phyloP scores from a whole-genome alignment of 2,329 filamentous ascomycete species.

The Aspergillus aculeatinus region DNA sequence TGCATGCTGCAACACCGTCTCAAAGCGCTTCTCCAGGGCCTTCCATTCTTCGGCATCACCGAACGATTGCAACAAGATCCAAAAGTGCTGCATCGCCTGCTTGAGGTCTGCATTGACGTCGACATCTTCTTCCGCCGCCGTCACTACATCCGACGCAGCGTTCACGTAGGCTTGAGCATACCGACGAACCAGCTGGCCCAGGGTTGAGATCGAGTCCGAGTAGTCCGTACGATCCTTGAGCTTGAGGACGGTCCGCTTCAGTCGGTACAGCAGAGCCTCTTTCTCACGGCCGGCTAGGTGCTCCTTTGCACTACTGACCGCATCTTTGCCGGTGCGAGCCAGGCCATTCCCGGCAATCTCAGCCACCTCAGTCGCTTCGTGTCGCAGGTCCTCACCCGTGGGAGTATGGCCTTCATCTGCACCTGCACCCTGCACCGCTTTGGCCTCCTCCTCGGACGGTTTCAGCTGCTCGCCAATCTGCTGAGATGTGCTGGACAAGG shows the following conservation, averaged over 20 bases:
- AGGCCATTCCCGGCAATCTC: slow-evolving; percentile 39
- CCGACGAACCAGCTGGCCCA: slow-evolving; percentile 72
- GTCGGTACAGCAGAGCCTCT: slow-evolving; percentile 68
- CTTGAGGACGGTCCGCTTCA: slow-evolving; percentile 73
- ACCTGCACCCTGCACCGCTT: slow-evolving; percentile 50
- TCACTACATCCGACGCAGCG: slow-evolving; percentile 65
- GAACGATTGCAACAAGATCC: slow-evolving; percentile 76
- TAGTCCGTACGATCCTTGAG: slow-evolving; percentile 79
- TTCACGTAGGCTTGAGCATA: slow-evolving; percentile 78
- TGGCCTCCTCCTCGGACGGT: slow-evolving; percentile 62
- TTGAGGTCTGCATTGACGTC: slow-evolving; percentile 73
- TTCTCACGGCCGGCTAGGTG: slow-evolving; percentile 72
- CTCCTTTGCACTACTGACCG: slow-evolving; percentile 68
- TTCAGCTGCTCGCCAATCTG: slow-evolving; percentile 72
- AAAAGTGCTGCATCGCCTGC: slow-evolving; percentile 74
- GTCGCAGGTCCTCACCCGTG: slow-evolving; percentile 61
- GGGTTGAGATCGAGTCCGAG: slow-evolving; percentile 76
- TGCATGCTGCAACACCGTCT: slow-evolving; percentile 70
- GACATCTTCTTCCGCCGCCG: slow-evolving; percentile 68
- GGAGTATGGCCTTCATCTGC: slow-evolving; percentile 52
- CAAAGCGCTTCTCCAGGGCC: slow-evolving; percentile 66
- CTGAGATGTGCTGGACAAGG: slow-evolving; percentile 72
- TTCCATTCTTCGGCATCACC: slow-evolving; percentile 74
- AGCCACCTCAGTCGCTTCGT: slow-evolving; percentile 56
- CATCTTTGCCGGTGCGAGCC: slow-evolving; percentile 51